Evolutionary conservation across 2,329 filamentous ascomycete genomes (phyloP), one percentile per base, ranked within the genome.

Genomic region (Dichotomopilus funicola): DNA sequence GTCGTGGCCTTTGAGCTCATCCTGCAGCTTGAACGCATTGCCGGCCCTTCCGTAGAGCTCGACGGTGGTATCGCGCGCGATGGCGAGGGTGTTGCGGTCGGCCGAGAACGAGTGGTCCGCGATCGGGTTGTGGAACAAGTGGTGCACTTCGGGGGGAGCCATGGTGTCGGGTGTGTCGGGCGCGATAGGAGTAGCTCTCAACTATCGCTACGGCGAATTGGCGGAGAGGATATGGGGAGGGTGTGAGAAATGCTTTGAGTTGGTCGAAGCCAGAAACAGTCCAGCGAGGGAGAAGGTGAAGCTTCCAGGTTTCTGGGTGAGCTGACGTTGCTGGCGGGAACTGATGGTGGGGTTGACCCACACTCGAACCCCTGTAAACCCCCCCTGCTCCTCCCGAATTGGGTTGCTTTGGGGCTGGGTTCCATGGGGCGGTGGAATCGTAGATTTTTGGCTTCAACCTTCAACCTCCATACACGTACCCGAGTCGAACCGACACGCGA

Each of bases 31-130:
- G 75, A 91, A 96, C 62, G 84, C 81, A 67, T 76, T 83, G 68
- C 88, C 90, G 55, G 79, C 79, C 65, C 79, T 81, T 66, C 81
- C 77, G 72, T 96, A 97, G 43, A 99, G 85, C 78, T 96, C 91
- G 67, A 99, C 87, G 64, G 84, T 82, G 68, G 87, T 91, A 70
- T 97, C 92, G 66, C 90, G 88, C 61, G 92, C 89, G 56, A 99
- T 91, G 56, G 94, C 94, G 56, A 99, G 81, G 34, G 87, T 91
- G 71, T 85, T 78, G 70, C 86, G 89, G 75, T 99, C 94, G 60
- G 90, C 85, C 62, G 91, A 96, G 82, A 99, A 99, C 56, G 92
- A 96, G 74, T 99, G 94, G 78, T 99, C 94, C 63, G 90, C 89
- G 69, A 99, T 96, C 59, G 92, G 91, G 65, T 87, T 85, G 77